These are phyloP conservation scores for Xerocomus nothofagi DNA, from an alignment of 1,284 basidiomycete genomes.

Conservation along the genomic window DNA sequence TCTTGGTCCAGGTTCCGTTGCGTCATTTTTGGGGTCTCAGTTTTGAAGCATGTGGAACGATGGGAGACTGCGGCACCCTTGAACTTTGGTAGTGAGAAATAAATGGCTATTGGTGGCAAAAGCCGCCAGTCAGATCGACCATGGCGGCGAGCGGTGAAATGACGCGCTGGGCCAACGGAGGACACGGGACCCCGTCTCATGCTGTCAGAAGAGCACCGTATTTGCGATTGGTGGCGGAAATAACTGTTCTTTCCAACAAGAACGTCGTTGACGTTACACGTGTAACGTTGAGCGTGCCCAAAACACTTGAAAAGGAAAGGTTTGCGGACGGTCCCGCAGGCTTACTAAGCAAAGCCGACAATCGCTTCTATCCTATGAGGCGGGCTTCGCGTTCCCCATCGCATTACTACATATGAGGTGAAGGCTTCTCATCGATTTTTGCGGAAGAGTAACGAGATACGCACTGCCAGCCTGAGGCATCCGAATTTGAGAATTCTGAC, in stretches of 20 bases:
- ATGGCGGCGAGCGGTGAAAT: neutral
- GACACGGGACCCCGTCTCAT: conserved; percentile 1
- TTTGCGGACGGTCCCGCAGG: neutral
- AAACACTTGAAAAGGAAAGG: neutral
- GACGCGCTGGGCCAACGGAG: conserved; percentile 1
- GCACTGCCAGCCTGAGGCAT: neutral
- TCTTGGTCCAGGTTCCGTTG: neutral
- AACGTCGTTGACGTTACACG: conserved; percentile 28
- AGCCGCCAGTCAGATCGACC: neutral
- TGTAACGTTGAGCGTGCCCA: conserved; percentile 26
- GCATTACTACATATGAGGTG: conserved; percentile 1
- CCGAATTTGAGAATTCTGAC: conserved; percentile 7
- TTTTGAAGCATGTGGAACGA: conserved; percentile 2
- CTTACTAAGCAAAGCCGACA: conserved; percentile 17
- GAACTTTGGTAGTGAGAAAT: conserved; percentile 13
- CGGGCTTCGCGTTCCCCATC: conserved; percentile 4
- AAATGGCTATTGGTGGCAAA: neutral
- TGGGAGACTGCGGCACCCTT: conserved; percentile 1
- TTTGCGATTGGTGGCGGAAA: conserved; percentile 7
- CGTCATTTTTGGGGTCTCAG: conserved; percentile 7
- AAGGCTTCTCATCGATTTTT: conserved; percentile 2
- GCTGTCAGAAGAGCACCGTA: neutral
- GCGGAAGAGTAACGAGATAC: conserved; percentile 5
- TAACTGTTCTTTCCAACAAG: conserved; percentile 3
- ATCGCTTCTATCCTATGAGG: conserved; percentile 1